Evolutionary conservation across 148 eudicot genomes (phyloP), one percentile per base, ranked within the genome.

Genomic region (Vaccinium macrocarpon): DNA sequence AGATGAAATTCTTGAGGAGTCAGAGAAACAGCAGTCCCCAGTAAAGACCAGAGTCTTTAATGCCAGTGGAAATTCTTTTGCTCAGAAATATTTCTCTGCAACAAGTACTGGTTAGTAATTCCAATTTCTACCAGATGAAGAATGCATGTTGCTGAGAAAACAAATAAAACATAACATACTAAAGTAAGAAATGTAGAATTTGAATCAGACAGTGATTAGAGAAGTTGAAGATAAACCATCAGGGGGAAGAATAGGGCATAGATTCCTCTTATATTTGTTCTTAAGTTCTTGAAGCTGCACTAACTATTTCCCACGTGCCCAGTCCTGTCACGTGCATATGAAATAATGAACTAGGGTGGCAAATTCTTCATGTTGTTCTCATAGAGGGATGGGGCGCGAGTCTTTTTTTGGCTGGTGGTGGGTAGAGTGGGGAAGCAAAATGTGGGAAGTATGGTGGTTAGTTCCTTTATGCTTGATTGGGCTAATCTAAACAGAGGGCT

Each of bases 81-180:
- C 57, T 66, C 82, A 84, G 84, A 84, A 73, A 57, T 84, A 84
- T 42, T 53, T 76, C 64, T 23, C 87, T 80, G 50, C 88, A 53
- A 66, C 80, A 32, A 57, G 27, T 84, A 80, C 78, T 57, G 95
- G 97, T 95, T 64, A 91, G 94, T 89, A 86, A 73, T 84, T 68
- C 62, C 32, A 81, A 85, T 12, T 53, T 70, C 19, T 42, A 27
- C 8, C 18, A 49, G 19, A 57, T 42, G 25, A 55, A 19, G 61
- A 56, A 14, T 57, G 15, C 66, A 80, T 15, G 27, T 61, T 11
- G 19, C 72, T 59, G 4, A 57, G 8, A 3, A 32, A 57, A 56
- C 13, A 35, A 32, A 56, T 9, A 80, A 23, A 80, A 1, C 9
- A 42, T 2, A 38, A 59, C 5, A 38, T 2, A 11, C 21, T 35